phyloP scores from a whole-genome alignment of 2,329 filamentous ascomycete species.

The Cytospora chrysosperma region DNA sequence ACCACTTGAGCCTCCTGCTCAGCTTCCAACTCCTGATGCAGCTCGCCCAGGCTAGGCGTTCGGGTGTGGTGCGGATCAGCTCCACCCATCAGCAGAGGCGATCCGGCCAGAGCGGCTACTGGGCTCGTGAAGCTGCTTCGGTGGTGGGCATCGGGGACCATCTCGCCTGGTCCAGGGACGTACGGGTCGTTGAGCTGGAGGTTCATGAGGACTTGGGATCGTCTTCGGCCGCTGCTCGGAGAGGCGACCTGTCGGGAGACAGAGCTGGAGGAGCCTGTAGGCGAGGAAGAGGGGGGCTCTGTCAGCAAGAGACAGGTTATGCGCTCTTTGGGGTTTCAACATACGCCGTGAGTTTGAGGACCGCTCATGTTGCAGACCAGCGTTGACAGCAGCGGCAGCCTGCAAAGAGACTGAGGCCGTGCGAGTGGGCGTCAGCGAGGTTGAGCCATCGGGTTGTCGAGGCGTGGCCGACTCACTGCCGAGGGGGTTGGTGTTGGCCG shows the following conservation, averaged over 20 bases:
- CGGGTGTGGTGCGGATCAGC: slow-evolving; percentile 63
- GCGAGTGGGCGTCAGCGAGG: slow-evolving; percentile 58
- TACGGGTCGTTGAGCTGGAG: slow-evolving; percentile 70
- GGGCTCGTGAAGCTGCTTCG: slow-evolving; percentile 34
- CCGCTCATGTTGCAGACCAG: slow-evolving; percentile 67
- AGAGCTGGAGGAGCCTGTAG: slow-evolving; percentile 23
- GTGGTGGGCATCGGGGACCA: slow-evolving; percentile 49
- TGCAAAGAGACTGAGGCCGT: slow-evolving; percentile 70
- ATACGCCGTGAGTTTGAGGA: slow-evolving; percentile 48
- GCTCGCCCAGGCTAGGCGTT: slow-evolving; percentile 70
- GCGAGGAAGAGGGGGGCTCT: not conserved
- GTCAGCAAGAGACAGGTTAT: slow-evolving; percentile 24
- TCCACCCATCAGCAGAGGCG: slow-evolving; percentile 41
- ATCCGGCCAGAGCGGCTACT: slow-evolving; percentile 11
- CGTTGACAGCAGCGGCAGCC: slow-evolving; percentile 75
- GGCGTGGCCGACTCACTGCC: slow-evolving; percentile 29
- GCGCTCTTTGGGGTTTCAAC: slow-evolving; percentile 28
- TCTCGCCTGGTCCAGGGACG: slow-evolving; percentile 67
- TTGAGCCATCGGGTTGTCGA: slow-evolving; percentile 42
- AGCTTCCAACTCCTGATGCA: slow-evolving; percentile 76
- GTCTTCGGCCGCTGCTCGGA: slow-evolving; percentile 49
- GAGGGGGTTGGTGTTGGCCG: slow-evolving; percentile 30
- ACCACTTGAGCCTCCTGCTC: slow-evolving; percentile 79
- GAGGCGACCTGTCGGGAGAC: slow-evolving; percentile 21
- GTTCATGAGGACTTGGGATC: slow-evolving; percentile 71